Evolutionary conservation across 768 basidiomycete genomes (phyloP).

Genomic region (Termitomyces sp.): DNA sequence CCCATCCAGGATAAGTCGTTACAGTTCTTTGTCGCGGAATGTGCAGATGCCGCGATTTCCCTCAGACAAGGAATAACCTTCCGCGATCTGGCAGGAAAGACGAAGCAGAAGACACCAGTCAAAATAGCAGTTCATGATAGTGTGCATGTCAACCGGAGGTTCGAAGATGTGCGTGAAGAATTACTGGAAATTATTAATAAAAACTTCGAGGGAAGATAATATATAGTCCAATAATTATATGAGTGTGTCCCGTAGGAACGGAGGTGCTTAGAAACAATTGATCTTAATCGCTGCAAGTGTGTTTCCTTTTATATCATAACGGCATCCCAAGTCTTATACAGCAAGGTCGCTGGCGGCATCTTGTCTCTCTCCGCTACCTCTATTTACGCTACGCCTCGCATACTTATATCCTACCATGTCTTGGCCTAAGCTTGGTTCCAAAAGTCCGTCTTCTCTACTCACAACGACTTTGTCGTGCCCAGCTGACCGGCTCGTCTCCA

Average conservation of each 20-base stretch:
- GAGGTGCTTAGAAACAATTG: neutral
- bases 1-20: neutral
- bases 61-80: neutral
- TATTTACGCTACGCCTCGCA: conserved; percentile 10
- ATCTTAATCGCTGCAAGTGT: neutral
- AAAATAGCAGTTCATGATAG: no score
- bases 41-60: neutral
- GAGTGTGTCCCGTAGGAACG: no score
- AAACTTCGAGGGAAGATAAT: no score
- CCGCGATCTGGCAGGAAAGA: neutral
- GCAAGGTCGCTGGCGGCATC: conserved; percentile 24
- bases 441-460: conserved; percentile 27
- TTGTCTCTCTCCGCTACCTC: conserved; percentile 16
- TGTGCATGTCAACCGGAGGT: no score
- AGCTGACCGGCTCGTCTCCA: conserved; percentile 19
- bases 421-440: conserved; percentile 42
- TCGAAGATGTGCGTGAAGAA: no score
- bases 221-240: no score
- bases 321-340: conserved; percentile 8
- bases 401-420: conserved; percentile 33
- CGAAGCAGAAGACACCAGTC: neutral
- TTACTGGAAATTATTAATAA: no score
- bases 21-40: neutral
- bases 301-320: conserved; percentile 7
- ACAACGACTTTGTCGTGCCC: neutral